phyloP scores from a whole-genome alignment of 1,139 yeast species.

The Saccharomyces hybrid region DNA sequence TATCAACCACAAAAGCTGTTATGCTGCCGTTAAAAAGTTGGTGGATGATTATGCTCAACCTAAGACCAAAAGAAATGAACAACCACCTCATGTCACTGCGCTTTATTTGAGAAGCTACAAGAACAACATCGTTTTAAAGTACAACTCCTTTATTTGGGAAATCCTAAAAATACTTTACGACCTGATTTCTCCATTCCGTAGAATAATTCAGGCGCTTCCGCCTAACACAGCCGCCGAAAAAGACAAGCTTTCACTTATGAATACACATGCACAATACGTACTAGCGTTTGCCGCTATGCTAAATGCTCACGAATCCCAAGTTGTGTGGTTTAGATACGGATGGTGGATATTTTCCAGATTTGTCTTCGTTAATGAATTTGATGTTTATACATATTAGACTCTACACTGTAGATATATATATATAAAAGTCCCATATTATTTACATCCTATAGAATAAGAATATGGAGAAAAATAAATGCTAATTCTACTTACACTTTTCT shows the following conservation, averaged over 20 bases:
- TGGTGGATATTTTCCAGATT: constrained; percentile 72
- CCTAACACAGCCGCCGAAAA: constrained; percentile 2
- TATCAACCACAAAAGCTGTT: constrained; percentile 70
- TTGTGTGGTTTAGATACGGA: constrained; percentile 92
- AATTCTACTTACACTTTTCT: constrained; percentile 2
- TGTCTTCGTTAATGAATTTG: constrained; percentile 57
- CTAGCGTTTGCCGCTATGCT: constrained; percentile 69
- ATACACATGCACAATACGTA: constrained; percentile 45
- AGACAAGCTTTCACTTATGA: constrained; percentile 11
- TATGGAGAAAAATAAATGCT: constrained; percentile 1
- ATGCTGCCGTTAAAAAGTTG: constrained; percentile 45
- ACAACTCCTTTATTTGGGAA: constrained; percentile 9
- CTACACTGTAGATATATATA: neutral
- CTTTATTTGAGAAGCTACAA: constrained; percentile 9
- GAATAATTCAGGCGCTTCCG: neutral
- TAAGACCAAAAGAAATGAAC: neutral
- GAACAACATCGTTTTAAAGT: constrained; percentile 9
- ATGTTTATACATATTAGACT: constrained; percentile 7
- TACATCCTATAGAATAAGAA: constrained; percentile 3
- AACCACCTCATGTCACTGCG: constrained; percentile 1
- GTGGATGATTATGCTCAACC: constrained; percentile 6
- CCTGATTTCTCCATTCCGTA: constrained; percentile 1
- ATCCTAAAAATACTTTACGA: constrained; percentile 4
- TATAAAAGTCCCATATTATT: neutral
- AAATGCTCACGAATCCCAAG: constrained; percentile 76